Evolutionary conservation across 257 asterid species (phyloP).

Genomic region (Ilex asprella): DNA sequence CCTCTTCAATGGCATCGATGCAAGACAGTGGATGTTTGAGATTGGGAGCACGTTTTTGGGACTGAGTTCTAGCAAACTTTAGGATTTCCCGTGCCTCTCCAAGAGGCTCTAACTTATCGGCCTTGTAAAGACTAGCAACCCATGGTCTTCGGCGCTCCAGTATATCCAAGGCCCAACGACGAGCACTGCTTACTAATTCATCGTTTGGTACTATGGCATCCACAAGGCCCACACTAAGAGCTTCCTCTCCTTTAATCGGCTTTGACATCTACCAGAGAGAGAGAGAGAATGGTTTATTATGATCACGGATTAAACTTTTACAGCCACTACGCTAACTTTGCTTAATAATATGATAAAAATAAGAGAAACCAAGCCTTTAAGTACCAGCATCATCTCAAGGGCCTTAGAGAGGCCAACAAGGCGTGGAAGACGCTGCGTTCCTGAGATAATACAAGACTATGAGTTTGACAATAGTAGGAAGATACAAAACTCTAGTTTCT

Average conservation of each 20-base stretch:
- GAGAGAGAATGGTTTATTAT: background rate
- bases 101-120: constrained; percentile 77
- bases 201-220: constrained; percentile 69
- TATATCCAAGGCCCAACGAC: constrained; percentile 87
- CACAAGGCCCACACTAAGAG: constrained; percentile 84
- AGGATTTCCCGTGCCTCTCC: constrained; percentile 91
- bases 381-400: constrained; percentile 96
- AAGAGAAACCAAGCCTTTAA: constrained; percentile 7
- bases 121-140: constrained; percentile 66
- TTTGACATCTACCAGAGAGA: constrained; percentile 57
- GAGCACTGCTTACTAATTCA: constrained; percentile 65
- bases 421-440: constrained; percentile 98
- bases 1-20: constrained; percentile 91
- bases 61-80: constrained; percentile 84
- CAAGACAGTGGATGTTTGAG: constrained; percentile 80
- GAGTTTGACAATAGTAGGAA: constrained; percentile 1
- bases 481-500: background rate
- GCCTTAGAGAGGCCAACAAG: constrained; percentile 93
- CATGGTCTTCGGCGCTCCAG: constrained; percentile 70
- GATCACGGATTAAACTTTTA: too few relatives aligned
- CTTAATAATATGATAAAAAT: background rate
- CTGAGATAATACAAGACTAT: constrained; percentile 32
- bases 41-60: constrained; percentile 79
- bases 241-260: constrained; percentile 85
- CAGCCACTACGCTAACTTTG: background rate